Evolutionary conservation across 2,329 filamentous ascomycete species (phyloP), one percentile per base, ranked within the genome.

Genomic region (Orbilia javanica): DNA sequence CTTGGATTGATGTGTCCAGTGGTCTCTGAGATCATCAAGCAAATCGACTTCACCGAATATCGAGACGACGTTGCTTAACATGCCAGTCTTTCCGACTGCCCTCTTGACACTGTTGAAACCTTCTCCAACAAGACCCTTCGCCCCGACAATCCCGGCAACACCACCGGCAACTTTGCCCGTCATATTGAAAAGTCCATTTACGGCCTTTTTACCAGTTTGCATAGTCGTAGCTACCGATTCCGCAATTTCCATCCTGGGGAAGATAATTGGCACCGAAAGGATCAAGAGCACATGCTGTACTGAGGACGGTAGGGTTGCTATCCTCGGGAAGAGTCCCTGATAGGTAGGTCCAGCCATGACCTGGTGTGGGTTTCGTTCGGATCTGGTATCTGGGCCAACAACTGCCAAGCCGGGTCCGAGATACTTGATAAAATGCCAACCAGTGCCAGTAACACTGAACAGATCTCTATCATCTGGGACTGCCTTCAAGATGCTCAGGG

Each of bases 351-450:
- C 96, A 4, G 95, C 95, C 88, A 99, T 91, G 68, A 99, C 96
- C 82, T 97, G 93, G 79, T 91, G 90, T 78, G 93, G 93, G 66
- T 92, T 97, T 64, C 96, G 88, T 85, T 99, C 96, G 4, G 94
- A 97, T 65, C 96, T 90, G 81, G 94, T 95, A 84, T 99, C 96
- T 1, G 93, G 91, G 0, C 95, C 96, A 63, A 97, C 91, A 0
- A 97, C 91, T 0, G 93, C 94, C 11, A 99, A 91, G 3, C 93
- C 93, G 0, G 96, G 96, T 0, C 96, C 96, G 4, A 99, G 89
- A 82, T 92, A 97, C 85, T 99, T 99, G 85, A 99, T 90, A 84
- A 98, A 99, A 84, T 99, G 96, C 96, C 96, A 99, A 6, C 96
- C 96, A 20, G 92, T 92, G n/a, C 96, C 95, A 0, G 96, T 98